Evolutionary conservation across 192 early-diverging fungal genomes (phyloP).

Genomic region (Coemansia sp.): DNA sequence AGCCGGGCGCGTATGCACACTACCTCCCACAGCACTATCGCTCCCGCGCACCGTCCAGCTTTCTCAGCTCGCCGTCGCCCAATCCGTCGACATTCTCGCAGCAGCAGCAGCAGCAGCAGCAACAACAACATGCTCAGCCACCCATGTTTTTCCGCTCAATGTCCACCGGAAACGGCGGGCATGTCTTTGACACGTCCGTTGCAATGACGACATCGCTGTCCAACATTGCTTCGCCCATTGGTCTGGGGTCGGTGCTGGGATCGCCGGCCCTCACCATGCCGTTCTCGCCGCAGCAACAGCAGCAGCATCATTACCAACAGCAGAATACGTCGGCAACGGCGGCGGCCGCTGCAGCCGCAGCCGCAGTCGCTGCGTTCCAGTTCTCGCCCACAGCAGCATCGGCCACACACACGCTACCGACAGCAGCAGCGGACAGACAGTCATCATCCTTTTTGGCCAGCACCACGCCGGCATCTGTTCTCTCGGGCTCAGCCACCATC

Average conservation of each 20-base stretch:
- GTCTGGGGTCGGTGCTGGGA: conserved; percentile 12
- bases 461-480: neutral
- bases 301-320: conserved; percentile 3
- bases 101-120: no score
- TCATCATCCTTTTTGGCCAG: neutral
- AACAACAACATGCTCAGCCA: conserved; percentile 3
- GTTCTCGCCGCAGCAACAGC: conserved; percentile 1
- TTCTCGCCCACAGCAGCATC: conserved; percentile 26
- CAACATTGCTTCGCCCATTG: conserved; percentile 31
- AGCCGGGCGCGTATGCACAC: no score
- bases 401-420: neutral
- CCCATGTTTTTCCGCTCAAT: conserved; percentile 32
- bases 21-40: conserved; percentile 1
- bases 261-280: conserved; percentile 8
- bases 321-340: neutral
- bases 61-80: conserved; percentile 28
- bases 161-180: conserved; percentile 14
- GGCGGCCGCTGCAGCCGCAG: conserved; percentile 13
- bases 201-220: conserved; percentile 11
- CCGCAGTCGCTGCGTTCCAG: conserved; percentile 42
- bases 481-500: neutral
- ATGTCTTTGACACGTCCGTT: conserved; percentile 19
- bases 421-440: conserved; percentile 1
- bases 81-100: neutral
- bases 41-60: conserved; percentile 6